These are phyloP conservation scores for Forsythia viridissima DNA, from an alignment of 257 asterid genomes.

Conservation along the genomic window DNA sequence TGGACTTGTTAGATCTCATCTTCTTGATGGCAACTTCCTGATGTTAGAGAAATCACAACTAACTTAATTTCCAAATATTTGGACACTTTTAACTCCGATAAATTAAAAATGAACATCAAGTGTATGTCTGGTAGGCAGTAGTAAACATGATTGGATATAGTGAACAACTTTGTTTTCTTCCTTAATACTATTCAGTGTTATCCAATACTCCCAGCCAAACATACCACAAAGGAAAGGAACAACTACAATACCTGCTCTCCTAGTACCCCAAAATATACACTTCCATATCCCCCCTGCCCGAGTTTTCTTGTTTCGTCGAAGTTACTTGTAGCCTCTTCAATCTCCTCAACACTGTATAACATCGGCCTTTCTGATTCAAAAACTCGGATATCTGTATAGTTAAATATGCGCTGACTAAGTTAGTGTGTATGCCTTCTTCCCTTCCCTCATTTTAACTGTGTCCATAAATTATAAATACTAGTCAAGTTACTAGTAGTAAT, in stretches of 20 bases:
- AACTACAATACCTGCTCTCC: constrained; percentile 54
- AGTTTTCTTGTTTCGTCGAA: constrained; percentile 69
- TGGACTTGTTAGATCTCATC: constrained; percentile 83
- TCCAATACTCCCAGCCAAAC: too few relatives aligned
- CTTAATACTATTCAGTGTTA: too few relatives aligned
- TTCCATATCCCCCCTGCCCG: constrained; percentile 87
- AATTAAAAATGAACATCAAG: not conserved
- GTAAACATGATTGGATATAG: too few relatives aligned
- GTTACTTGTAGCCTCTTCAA: constrained; percentile 65
- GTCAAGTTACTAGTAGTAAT: not conserved
- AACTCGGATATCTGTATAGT: constrained; percentile 48
- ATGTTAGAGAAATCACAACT: not conserved
- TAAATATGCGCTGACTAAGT: not conserved
- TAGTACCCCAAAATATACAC: constrained; percentile 62
- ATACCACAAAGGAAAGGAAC: too few relatives aligned
- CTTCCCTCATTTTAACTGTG: not conserved
- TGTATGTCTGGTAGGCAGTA: too few relatives aligned
- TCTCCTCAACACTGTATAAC: constrained; percentile 62
- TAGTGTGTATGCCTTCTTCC: not conserved
- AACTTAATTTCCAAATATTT: not conserved
- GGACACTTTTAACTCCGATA: not conserved
- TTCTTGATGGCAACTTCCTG: constrained; percentile 88
- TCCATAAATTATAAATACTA: not conserved
- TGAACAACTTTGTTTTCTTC: too few relatives aligned
- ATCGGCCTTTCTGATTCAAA: constrained; percentile 72